Percentiles rank a stretch among this genome's conserved stretches.
Conservation (phyloP, 345 rosid species). For the Dipteronia sinensis region DNA sequence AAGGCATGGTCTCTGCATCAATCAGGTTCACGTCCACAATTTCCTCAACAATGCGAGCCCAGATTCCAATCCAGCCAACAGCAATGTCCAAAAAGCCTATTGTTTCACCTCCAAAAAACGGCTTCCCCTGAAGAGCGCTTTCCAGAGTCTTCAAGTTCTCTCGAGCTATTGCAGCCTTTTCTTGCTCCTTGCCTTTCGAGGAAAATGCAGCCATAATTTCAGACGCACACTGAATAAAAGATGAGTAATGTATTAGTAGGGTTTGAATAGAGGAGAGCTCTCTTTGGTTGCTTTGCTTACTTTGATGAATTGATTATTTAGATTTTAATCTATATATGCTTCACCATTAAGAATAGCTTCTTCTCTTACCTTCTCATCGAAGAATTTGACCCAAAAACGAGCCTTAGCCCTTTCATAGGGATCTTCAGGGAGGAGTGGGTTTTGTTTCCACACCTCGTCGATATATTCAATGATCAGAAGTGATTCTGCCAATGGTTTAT, state of each 20-base stretch:
- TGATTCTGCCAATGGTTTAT: conserved; percentile 34
- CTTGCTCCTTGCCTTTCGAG: conserved; percentile 27
- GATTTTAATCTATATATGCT: too few species aligned
- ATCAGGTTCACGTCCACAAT: conserved; percentile 27
- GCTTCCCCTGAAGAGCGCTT: conserved; percentile 22
- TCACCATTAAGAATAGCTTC: background rate
- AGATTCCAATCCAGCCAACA: conserved; percentile 34
- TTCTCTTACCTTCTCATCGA: conserved; percentile 33
- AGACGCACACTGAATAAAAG: conserved; percentile 24
- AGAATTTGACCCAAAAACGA: conserved; percentile 39
- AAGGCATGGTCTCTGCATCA: conserved; percentile 31
- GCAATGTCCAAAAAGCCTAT: conserved; percentile 30
- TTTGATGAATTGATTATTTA: background rate
- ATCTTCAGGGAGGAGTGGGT: conserved; percentile 31
- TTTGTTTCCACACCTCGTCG: conserved; percentile 29
- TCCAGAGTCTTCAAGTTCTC: conserved; percentile 34
- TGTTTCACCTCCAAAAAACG: conserved; percentile 35
- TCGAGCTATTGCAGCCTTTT: conserved; percentile 26
- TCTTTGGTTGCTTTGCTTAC: background rate
- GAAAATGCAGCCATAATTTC: conserved; percentile 14
- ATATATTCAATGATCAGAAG: conserved; percentile 35
- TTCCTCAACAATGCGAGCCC: conserved; percentile 30
- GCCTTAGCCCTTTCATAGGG: conserved; percentile 27
- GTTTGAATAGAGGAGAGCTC: background rate
- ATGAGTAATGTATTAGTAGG: background rate